phyloP scores from a whole-genome alignment of 768 basidiomycete genomes.

The Tulasnella sp. region DNA sequence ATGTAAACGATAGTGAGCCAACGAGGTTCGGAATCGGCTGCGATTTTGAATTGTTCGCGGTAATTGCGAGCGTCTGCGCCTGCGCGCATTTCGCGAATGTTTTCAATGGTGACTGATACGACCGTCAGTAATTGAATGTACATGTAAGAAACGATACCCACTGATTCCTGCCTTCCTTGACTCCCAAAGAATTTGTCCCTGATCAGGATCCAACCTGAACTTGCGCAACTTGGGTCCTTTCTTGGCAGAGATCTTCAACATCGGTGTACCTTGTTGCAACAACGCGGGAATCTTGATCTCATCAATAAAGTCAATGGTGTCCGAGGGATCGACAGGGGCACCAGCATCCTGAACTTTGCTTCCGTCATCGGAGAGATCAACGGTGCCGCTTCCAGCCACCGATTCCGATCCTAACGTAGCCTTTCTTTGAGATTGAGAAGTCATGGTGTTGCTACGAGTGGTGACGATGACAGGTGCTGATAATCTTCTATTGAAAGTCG shows the following conservation, averaged over 20 bases:
- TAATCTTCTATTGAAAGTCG: no score
- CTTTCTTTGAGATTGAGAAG: no score
- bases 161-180: constrained; percentile 56
- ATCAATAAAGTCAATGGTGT: constrained; percentile 11
- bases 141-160: constrained; percentile 27
- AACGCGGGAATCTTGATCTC: constrained; percentile 44
- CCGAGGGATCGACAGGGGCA: no score
- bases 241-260: constrained; percentile 75
- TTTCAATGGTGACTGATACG: constrained; percentile 61
- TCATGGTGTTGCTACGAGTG: no score
- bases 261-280: constrained; percentile 50
- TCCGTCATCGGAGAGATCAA: no score
- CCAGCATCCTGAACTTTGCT: no score
- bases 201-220: constrained; percentile 65
- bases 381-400: no score
- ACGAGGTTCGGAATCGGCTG: constrained; percentile 46
- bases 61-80: constrained; percentile 59
- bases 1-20: constrained; percentile 85
- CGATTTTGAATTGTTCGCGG: constrained; percentile 52
- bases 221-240: constrained; percentile 51
- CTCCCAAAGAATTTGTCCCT: constrained; percentile 67
- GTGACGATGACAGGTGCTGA: no score
- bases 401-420: no score
- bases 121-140: not conserved
- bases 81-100: constrained; percentile 74